phyloP scores from a whole-genome alignment of 2,329 filamentous ascomycete species.

The Pestalotiopsis sp. region DNA sequence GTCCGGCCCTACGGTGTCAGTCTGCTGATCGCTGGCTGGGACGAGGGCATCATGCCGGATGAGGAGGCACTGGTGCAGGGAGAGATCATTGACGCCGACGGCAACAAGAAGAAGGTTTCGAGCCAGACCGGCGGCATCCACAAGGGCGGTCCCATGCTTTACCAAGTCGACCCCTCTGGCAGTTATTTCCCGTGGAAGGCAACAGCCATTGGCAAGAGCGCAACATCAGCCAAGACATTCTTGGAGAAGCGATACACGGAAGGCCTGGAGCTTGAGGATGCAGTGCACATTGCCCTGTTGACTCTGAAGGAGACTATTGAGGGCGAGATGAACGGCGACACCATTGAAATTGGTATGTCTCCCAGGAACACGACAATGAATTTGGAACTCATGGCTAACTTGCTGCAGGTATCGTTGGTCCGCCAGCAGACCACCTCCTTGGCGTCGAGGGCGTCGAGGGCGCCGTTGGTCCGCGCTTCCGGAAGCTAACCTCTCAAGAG shows the following conservation, averaged over 20 bases:
- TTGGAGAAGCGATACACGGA: slow-evolving; percentile 99
- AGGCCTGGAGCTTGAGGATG: slow-evolving; percentile 94
- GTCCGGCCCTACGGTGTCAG: slow-evolving; percentile 96
- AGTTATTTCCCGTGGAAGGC: slow-evolving; percentile 99
- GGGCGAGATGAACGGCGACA: slow-evolving; percentile 98
- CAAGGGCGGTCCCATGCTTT: slow-evolving; percentile 95
- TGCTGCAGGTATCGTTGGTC: slow-evolving; percentile 81
- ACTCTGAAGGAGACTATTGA: slow-evolving; percentile 99
- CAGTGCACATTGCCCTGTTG: slow-evolving; percentile 95
- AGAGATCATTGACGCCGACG: slow-evolving; percentile 49
- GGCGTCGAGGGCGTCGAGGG: slow-evolving; percentile 89
- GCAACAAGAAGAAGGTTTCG: slow-evolving; percentile 71
- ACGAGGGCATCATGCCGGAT: slow-evolving; percentile 92
- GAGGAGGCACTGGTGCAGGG: slow-evolving; percentile 65
- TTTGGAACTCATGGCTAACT: slow-evolving; percentile 25
- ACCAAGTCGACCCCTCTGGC: slow-evolving; percentile 98
- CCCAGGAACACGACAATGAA: not conserved
- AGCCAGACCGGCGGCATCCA: slow-evolving; percentile 94
- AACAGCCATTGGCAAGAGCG: slow-evolving; percentile 97
- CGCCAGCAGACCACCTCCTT: slow-evolving; percentile 88
- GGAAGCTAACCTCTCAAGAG: slow-evolving; percentile 94
- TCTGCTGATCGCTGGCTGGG: slow-evolving; percentile 94
- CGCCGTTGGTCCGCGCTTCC: slow-evolving; percentile 82
- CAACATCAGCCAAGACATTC: slow-evolving; percentile 98
- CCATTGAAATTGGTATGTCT: slow-evolving; percentile 90